phyloP scores from a whole-genome alignment of 768 basidiomycete genomes.

The Leccinum broughii region DNA sequence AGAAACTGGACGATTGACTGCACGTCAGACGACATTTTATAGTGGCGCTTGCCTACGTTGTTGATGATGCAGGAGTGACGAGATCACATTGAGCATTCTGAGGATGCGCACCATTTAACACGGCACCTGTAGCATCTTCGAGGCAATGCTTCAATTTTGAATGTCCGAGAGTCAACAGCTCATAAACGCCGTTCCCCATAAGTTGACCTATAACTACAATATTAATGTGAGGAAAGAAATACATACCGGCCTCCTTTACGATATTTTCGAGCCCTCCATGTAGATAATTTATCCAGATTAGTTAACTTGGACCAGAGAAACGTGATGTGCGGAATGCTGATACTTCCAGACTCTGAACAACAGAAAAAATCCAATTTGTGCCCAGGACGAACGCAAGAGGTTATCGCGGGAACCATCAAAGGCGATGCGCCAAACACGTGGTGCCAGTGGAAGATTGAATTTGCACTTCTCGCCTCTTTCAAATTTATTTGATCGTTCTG shows the following conservation, averaged over 20 bases:
- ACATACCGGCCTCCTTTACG: not conserved
- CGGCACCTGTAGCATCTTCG: not conserved
- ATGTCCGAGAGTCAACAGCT: not conserved
- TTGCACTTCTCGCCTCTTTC: not conserved
- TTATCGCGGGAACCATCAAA: not conserved
- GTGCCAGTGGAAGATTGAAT: too few species aligned
- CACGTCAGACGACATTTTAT: not conserved
- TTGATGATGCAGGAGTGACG: not conserved
- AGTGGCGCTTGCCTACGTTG: not conserved
- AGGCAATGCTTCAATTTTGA: not conserved
- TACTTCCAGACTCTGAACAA: not conserved
- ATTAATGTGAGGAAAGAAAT: not conserved
- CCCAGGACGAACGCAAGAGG: not conserved
- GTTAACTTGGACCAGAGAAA: not conserved
- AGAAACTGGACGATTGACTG: not conserved
- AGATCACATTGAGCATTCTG: not conserved
- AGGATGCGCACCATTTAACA: not conserved
- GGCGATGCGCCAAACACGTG: not conserved
- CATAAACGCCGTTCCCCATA: not conserved
- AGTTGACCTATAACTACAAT: not conserved
- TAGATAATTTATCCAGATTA: not conserved
- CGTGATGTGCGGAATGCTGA: not conserved
- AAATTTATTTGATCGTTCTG: not conserved
- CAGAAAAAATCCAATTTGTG: not conserved
- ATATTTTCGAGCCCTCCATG: not conserved